Evolutionary conservation across 129 eudicot genomes (phyloP), one percentile per base, ranked within the genome.

Genomic region (Arctium minus): DNA sequence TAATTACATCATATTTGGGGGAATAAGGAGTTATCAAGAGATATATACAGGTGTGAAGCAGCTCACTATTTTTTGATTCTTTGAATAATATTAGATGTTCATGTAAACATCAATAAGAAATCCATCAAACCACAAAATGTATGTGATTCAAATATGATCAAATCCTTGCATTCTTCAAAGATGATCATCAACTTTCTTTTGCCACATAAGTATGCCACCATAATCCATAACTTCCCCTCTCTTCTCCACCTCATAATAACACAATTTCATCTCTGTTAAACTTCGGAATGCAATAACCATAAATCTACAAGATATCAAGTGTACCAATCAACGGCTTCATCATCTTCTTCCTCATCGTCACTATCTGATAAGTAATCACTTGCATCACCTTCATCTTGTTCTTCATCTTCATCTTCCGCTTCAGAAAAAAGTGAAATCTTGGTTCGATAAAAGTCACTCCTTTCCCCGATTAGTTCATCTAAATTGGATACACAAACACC

Each of bases 281-380:
- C 48, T 17, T 42, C 10, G 29, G 13, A 4, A 33, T 37, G 60
- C 1, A 72, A 50, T 37, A n/a, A 73, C 39, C 70, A 70, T 15
- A 69, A 33, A 73, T 7, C 9, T 33, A 5, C 67, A 13, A 73
- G 13, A 60, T 4, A 86, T 75, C 85, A 84, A 53, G 12, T 71
- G 62, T 85, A 90, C 76, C 82, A 82, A 77, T 82, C 72, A 22
- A 22, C 27, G 27, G 27, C 27, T 22, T 22, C 86, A 50, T 12
- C 22, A 17, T 76, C 92, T 40, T 64, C 74, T 70, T 74, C 94
- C n/a, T 90, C 94, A 78, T 90, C 90, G 2, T 90, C 94, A 72
- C 91, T 88, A 82, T 93, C 94, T 29, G 84, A 91, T 1, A 88
- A 81, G 39, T 82, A 89, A 85, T 93, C 91, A 38, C 50, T 85